These are phyloP conservation scores for Dictyostelium purpureum DNA, from an alignment of 78 protist genomes.

Conservation along the genomic window DNA sequence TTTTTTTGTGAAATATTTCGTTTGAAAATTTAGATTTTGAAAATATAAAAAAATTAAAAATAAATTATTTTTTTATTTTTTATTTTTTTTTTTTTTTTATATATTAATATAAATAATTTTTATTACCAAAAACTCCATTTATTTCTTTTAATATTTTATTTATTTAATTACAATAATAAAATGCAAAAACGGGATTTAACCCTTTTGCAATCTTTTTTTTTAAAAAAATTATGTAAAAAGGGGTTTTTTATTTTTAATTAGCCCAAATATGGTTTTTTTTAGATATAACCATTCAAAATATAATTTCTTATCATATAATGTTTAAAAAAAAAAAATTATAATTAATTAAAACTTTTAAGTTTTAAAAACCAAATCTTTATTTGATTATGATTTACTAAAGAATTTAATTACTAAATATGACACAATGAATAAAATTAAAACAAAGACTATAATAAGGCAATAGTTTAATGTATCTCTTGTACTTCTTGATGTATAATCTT, in stretches of 20 bases:
- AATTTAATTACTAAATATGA: conserved; percentile 47
- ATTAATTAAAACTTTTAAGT: too few species aligned
- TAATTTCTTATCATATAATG: too few species aligned
- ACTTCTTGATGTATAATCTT: background rate
- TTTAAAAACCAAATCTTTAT: background rate
- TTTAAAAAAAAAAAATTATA: too few species aligned
- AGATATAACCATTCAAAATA: too few species aligned
- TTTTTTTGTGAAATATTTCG: too few species aligned
- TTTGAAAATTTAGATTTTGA: too few species aligned
- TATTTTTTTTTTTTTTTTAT: background rate
- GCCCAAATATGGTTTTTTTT: too few species aligned
- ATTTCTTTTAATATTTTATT: too few species aligned
- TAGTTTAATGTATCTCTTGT: conserved; percentile 31
- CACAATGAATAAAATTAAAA: conserved; percentile 1
- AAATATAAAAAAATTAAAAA: background rate
- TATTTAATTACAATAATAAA: background rate
- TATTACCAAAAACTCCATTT: too few species aligned
- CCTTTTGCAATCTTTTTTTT: background rate
- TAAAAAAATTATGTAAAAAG: too few species aligned
- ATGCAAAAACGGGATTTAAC: background rate
- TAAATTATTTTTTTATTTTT: background rate
- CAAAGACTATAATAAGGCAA: conserved; percentile 18
- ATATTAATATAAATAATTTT: too few species aligned
- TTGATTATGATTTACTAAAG: background rate
- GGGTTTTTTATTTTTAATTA: too few species aligned